Conservation (phyloP, 2,329 filamentous ascomycete species). For the Apiospora hydei region DNA sequence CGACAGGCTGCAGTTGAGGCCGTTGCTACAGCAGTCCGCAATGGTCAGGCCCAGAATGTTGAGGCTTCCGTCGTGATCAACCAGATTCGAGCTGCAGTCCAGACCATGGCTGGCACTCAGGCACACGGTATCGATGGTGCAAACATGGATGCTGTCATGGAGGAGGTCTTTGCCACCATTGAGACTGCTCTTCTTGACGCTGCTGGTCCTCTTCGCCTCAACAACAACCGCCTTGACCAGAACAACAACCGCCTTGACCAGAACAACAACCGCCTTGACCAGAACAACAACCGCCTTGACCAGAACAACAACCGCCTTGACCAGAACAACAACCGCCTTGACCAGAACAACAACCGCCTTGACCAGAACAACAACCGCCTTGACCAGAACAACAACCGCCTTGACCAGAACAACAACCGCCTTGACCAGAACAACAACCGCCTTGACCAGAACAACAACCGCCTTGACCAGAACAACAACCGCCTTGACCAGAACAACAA, state of each 20-base stretch:
- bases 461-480: conserved; percentile 27
- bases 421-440: conserved; percentile 21
- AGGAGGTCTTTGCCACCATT: conserved; percentile 35
- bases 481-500: conserved; percentile 26
- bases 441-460: conserved; percentile 19
- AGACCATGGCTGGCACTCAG: conserved; percentile 50
- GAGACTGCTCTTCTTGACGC: conserved; percentile 34
- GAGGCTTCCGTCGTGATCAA: conserved; percentile 30
- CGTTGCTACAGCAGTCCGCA: conserved; percentile 50
- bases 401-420: conserved; percentile 20
- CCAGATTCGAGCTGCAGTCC: conserved; percentile 30
- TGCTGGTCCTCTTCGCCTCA: conserved; percentile 30
- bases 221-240: conserved; percentile 25
- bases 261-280: conserved; percentile 14
- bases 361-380: conserved; percentile 16
- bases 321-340: conserved; percentile 19
- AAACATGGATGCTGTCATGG: conserved; percentile 35
- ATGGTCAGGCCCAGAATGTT: conserved; percentile 27
- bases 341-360: conserved; percentile 12
- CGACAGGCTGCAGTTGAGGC: conserved; percentile 43
- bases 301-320: conserved; percentile 19
- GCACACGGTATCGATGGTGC: background rate
- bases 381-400: conserved; percentile 17
- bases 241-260: conserved; percentile 20
- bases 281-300: conserved; percentile 19